Evolutionary conservation across 2,329 filamentous ascomycete species (phyloP).

Genomic region (Colletotrichum sp.): DNA sequence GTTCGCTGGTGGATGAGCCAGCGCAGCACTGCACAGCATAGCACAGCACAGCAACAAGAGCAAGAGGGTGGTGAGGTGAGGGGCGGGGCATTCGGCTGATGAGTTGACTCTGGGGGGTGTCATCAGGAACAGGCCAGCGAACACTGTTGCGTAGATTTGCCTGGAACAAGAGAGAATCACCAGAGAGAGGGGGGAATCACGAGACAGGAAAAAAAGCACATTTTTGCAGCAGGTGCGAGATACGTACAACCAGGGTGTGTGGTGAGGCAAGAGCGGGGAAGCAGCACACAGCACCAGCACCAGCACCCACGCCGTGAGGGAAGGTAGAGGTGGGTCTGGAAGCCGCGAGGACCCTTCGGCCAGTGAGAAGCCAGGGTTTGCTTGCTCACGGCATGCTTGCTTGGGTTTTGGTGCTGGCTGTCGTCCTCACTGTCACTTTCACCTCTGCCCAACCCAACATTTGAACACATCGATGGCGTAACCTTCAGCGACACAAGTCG

Average conservation of each 20-base stretch:
- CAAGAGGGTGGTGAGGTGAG: neutral
- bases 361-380: neutral
- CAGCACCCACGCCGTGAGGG: neutral
- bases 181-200: slow-evolving; percentile 2
- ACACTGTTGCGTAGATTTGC: slow-evolving; percentile 11
- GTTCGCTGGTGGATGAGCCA: neutral
- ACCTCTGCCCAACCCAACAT: slow-evolving; percentile 1
- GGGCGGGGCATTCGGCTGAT: neutral
- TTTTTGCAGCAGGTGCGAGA: slow-evolving; percentile 4
- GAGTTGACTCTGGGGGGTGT: slow-evolving; percentile 4
- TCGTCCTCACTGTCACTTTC: neutral
- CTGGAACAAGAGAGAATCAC: slow-evolving; percentile 16
- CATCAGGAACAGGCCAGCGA: neutral
- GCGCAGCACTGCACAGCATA: slow-evolving; percentile 7
- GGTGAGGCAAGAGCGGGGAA: slow-evolving; percentile 15
- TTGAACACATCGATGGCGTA: slow-evolving; percentile 2
- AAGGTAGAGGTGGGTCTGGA: slow-evolving; percentile 4
- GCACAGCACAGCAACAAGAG: neutral
- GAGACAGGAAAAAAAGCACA: slow-evolving; percentile 16
- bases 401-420: neutral
- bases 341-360: neutral
- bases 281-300: neutral
- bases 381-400: neutral
- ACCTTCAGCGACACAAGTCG: neutral
- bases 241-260: slow-evolving; percentile 9